These are phyloP conservation scores for Penstemon barbatus DNA, from an alignment of 257 asterid genomes.

Conservation along the genomic window DNA sequence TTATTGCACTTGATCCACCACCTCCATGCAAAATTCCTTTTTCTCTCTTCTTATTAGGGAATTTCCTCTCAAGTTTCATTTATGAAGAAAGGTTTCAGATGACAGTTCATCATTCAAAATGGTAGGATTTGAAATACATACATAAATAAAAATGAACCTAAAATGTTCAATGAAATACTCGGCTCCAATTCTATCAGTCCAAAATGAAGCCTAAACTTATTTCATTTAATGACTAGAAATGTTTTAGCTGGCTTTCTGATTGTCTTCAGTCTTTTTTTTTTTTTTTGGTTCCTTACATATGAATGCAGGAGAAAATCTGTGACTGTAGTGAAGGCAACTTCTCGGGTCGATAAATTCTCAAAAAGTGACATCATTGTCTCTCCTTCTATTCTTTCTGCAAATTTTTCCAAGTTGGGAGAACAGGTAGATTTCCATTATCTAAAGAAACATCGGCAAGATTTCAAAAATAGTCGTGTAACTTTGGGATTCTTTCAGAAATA, in stretches of 20 bases:
- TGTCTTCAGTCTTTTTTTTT: slow-evolving; percentile 11
- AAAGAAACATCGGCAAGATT: not conserved
- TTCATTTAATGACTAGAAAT: not conserved
- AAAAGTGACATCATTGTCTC: slow-evolving; percentile 93
- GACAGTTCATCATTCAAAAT: too few relatives aligned
- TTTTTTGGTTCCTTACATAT: slow-evolving; percentile 13
- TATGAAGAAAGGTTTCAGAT: too few relatives aligned
- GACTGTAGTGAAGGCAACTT: slow-evolving; percentile 69
- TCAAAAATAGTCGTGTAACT: too few relatives aligned
- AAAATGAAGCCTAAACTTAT: too few relatives aligned
- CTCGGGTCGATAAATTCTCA: slow-evolving; percentile 90
- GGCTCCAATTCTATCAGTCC: too few relatives aligned
- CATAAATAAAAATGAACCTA: too few relatives aligned
- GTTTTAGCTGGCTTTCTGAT: slow-evolving; percentile 23
- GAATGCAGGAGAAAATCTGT: slow-evolving; percentile 66
- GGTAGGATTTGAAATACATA: too few relatives aligned
- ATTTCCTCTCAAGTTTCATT: not conserved
- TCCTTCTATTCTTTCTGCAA: slow-evolving; percentile 97
- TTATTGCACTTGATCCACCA: slow-evolving; percentile 19
- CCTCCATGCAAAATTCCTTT: not conserved
- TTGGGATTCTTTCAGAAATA: too few relatives aligned
- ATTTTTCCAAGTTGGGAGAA: slow-evolving; percentile 92
- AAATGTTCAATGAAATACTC: too few relatives aligned
- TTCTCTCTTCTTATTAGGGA: not conserved
- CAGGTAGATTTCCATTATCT: slow-evolving; percentile 53